Conservation (phyloP, 306 rosid species). For the Luffa aegyptiaca region DNA sequence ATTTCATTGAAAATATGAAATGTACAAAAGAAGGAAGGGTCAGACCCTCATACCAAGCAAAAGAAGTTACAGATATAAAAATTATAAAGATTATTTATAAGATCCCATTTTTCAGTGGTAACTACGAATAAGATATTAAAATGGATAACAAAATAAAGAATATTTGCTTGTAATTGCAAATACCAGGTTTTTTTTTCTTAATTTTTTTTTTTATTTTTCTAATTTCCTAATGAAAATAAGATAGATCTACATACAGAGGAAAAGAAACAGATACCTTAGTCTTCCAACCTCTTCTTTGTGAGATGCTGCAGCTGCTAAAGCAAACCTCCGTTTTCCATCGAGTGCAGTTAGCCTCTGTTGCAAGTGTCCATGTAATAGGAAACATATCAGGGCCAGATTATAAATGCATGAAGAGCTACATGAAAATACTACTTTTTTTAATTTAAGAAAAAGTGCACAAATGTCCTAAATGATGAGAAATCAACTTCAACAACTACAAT, state of each 20-base stretch:
- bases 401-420: background rate
- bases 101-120: background rate
- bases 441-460: background rate
- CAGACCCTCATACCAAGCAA: background rate
- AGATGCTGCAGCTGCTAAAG: slow-evolving; percentile 87
- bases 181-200: background rate
- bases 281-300: slow-evolving; percentile 94
- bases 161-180: background rate
- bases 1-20: background rate
- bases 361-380: slow-evolving; percentile 7
- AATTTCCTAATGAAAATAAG: background rate
- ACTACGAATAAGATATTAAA: background rate
- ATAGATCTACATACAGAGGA: slow-evolving; percentile 9
- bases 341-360: slow-evolving; percentile 85
- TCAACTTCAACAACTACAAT: slow-evolving; percentile 1
- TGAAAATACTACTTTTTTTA: too few relatives aligned
- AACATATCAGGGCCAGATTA: background rate
- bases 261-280: slow-evolving; percentile 44
- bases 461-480: background rate
- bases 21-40: background rate
- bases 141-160: background rate
- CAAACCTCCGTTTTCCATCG: slow-evolving; percentile 93
- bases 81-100: background rate
- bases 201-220: too few relatives aligned
- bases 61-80: background rate